phyloP scores from a whole-genome alignment of 1,284 basidiomycete species.

The Farysia itapuensis region DNA sequence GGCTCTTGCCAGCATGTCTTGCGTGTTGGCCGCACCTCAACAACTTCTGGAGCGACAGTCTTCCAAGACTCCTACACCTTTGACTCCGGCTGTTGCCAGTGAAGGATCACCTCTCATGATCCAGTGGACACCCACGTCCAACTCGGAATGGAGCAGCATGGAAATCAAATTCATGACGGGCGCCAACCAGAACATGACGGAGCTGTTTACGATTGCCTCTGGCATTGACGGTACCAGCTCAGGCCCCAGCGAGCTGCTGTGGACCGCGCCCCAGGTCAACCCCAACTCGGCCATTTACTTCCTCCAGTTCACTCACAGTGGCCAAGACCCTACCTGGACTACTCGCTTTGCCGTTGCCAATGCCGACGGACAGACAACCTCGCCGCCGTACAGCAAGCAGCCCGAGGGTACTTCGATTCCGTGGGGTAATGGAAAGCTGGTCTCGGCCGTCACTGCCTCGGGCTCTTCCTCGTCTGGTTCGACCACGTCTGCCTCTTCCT shows the following conservation, averaged over 20 bases:
- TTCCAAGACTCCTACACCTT: slow-evolving; percentile 11
- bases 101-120: slow-evolving; percentile 30
- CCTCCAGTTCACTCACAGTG: slow-evolving; percentile 53
- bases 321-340: slow-evolving; percentile 69
- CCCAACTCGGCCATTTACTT: slow-evolving; percentile 60
- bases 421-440: slow-evolving; percentile 72
- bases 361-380: slow-evolving; percentile 63
- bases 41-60: slow-evolving; percentile 11
- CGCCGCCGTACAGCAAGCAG: slow-evolving; percentile 66
- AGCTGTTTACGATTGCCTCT: slow-evolving; percentile 69
- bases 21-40: slow-evolving; percentile 8
- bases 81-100: slow-evolving; percentile 14
- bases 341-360: slow-evolving; percentile 77
- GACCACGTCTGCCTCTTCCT: slow-evolving; percentile 5
- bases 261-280: slow-evolving; percentile 74
- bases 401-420: slow-evolving; percentile 66
- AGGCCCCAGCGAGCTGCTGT: slow-evolving; percentile 63
- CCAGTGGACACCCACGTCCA: slow-evolving; percentile 31
- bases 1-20: slow-evolving; percentile 22
- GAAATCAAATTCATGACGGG: slow-evolving; percentile 70
- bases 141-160: slow-evolving; percentile 61
- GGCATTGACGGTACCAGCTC: slow-evolving; percentile 67
- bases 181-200: slow-evolving; percentile 71
- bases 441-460: slow-evolving; percentile 52
- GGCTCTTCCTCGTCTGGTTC: slow-evolving; percentile 5